Evolutionary conservation across 352 stramenopile species (phyloP), one percentile per base, ranked within the genome.

Genomic region (Nothophytophthora sp.): DNA sequence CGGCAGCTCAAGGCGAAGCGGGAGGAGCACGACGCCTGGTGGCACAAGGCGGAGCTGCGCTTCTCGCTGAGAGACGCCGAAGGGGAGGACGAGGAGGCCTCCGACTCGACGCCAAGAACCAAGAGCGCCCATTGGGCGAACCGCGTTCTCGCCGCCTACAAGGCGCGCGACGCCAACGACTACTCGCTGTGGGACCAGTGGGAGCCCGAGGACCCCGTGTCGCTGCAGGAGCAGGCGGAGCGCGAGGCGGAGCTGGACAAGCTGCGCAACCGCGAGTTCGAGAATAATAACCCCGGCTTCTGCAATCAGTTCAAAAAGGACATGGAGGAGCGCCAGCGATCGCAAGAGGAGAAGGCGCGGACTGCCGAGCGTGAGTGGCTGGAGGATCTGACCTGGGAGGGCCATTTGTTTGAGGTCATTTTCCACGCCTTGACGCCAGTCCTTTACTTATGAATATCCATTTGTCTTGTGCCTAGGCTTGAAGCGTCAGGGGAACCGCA

Each of bases 151-250:
- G 63, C 66, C 4, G 77, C 81, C 20, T 91, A 90, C 56, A 91
- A 90, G 46, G 48, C 75, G 3, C 75, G 78, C 3, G 83, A 94
- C 38, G 80, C 76, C 20, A 93, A 91, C 53, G 80, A 91, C 64
- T 94, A 92, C 60, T 94, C 83, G 6, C 16, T 78, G n/a, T 94
- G 83, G 83, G 24, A 68, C 19, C 65, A 66, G n/a, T 94, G 83
- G 81, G 73, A 78, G 24, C 81, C 83, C 0, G 63, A 90, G 54
- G 83, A 94, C 28, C 81, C 83, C 0, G 81, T 76, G 11, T 84
- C 78, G 10, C 24, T 79, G 4, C 72, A 88, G 25, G 83, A 92
- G 44, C 70, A 75, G n/a, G 72, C 67, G 1, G 67, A 76, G 36
- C 67, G 73, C 5, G 76, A 88, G 22, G 67, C 63, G 0, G 65